These are phyloP conservation scores for Chaetomium olivaceum DNA, from an alignment of 2,329 filamentous ascomycete genomes.

Conservation along the genomic window DNA sequence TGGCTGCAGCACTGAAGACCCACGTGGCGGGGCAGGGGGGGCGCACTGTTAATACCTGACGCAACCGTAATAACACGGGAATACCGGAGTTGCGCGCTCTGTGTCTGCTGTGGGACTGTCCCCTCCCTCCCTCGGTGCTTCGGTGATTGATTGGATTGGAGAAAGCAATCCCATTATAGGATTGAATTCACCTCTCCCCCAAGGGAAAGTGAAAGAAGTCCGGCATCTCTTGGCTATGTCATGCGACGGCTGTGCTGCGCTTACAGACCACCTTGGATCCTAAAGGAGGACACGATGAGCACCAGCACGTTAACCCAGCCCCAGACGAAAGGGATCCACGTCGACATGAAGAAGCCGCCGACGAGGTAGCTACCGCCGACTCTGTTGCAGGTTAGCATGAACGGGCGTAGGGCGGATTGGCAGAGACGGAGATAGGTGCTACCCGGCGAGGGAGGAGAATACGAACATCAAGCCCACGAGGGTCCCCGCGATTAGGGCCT, in stretches of 20 bases:
- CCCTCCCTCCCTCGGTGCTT: too few species aligned
- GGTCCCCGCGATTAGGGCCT: slow-evolving; percentile 78
- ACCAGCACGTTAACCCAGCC: slow-evolving; percentile 80
- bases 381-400: slow-evolving; percentile 44
- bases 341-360: slow-evolving; percentile 87
- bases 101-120: neutral
- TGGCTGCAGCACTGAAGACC: neutral
- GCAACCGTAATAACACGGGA: neutral
- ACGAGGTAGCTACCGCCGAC: slow-evolving; percentile 78
- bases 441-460: neutral
- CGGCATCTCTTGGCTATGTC: neutral
- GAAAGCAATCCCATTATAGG: neutral
- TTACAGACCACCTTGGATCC: slow-evolving; percentile 83
- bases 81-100: neutral
- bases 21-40: slow-evolving; percentile 9
- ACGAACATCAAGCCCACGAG: slow-evolving; percentile 77
- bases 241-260: neutral
- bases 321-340: slow-evolving; percentile 92
- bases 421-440: neutral
- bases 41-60: neutral
- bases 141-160: neutral
- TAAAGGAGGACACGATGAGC: slow-evolving; percentile 83
- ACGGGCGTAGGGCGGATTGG: neutral
- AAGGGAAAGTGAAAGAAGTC: neutral
- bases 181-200: neutral